Evolutionary conservation across 257 asterid species (phyloP), one percentile per base, ranked within the genome.

Genomic region (Oldenlandia corymbosa): DNA sequence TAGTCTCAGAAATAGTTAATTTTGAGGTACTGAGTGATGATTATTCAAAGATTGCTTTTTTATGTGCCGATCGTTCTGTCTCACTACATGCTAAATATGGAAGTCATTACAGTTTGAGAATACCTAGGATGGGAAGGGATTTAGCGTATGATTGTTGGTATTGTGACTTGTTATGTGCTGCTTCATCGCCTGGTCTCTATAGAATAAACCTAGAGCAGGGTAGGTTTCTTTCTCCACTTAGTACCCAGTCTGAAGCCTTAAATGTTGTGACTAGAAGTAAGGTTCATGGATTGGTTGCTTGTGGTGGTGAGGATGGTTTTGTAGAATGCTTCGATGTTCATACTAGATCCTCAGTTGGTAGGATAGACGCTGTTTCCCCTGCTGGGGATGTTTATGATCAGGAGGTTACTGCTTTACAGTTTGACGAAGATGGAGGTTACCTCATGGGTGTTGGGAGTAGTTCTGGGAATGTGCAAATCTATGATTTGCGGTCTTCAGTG

Each of bases 61-160:
- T 92, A 53, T 92, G 99, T 41, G 82, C 96, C 68, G 99, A 92
- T 76, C 95, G 97, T 57, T 92, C 99, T 56, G 81, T 92, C 43
- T 68, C 86, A 63, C 95, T 92, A 63, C 99, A 92, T 78, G 99
- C 99, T 45, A 92, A 87, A 74, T 89, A 87, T 67, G 97, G 99
- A 65, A 89, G 91, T 75, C 96, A 92, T 79, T 82, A 92, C 83
- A 87, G 85, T 73, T 69, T 92, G 73, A 85, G 96, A 70, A 87
- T 92, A 69, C 97, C 96, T 54, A 92, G 99, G 86, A 92, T 89
- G 99, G 99, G 99, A 63, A 84, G 97, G 76, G 97, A 92, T 81
- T 72, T 92, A 68, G 82, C 84, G 52, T 92, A 89, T 73, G 97
- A 92, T 79, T 50, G 78, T 75, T 89, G 97, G 99, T 89, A 92